Conservation (phyloP, 768 basidiomycete genomes). For the Pisolithus marmoratus region DNA sequence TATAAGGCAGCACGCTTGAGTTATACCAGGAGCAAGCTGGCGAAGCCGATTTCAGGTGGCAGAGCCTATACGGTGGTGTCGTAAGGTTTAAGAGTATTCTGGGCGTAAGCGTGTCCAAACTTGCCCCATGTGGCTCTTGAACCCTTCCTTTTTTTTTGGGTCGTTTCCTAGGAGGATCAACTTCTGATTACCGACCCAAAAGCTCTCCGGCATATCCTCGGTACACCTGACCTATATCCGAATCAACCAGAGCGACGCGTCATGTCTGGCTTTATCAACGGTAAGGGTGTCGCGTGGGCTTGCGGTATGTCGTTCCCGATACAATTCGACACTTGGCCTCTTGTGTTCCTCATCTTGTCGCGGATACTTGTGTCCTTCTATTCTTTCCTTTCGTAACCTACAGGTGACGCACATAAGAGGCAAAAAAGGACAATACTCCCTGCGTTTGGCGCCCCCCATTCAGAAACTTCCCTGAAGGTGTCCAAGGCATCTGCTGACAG, state of each 20-base stretch:
- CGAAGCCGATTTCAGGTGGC: conserved; percentile 15
- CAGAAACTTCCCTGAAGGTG: conserved; percentile 44
- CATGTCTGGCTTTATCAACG: conserved; percentile 6
- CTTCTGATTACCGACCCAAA: conserved; percentile 1
- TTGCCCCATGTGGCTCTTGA: neutral
- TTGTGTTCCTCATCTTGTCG: neutral
- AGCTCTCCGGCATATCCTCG: conserved; percentile 2
- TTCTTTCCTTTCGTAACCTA: neutral
- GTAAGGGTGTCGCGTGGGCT: conserved; percentile 31
- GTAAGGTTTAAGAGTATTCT: conserved; percentile 11
- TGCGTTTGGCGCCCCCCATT: conserved; percentile 45
- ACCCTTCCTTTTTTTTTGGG: neutral
- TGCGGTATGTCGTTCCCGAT: conserved; percentile 22
- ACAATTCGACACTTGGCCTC: neutral
- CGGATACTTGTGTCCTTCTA: too few species aligned
- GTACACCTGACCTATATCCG: conserved; percentile 1
- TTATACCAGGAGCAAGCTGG: conserved; percentile 10
- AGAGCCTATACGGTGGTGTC: conserved; percentile 9
- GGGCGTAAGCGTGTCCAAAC: conserved; percentile 1
- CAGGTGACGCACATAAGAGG: conserved; percentile 36
- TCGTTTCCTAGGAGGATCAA: conserved; percentile 2
- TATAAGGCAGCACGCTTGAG: conserved; percentile 1
- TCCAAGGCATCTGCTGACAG: conserved; percentile 29
- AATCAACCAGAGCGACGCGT: conserved; percentile 4
- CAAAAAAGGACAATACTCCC: conserved; percentile 50